Percentiles rank a stretch among this genome's conserved stretches.
Evolutionary conservation across 345 rosid species (phyloP).

Genomic region (Angophora floribunda): DNA sequence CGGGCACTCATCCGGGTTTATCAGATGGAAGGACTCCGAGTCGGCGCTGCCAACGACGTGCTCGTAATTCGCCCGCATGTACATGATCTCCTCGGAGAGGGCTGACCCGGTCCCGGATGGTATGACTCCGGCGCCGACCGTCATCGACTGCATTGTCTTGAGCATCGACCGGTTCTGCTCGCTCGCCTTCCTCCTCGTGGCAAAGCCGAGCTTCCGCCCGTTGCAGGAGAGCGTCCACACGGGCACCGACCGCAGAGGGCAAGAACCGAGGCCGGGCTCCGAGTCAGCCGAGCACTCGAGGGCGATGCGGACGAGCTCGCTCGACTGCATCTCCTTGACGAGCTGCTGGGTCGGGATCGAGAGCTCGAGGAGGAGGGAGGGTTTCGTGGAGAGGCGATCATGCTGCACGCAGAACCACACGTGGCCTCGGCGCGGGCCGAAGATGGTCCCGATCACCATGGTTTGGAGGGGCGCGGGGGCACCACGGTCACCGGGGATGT

Average conservation of each 20-base stretch:
- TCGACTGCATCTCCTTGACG: constrained; percentile 59
- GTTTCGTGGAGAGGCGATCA: constrained; percentile 61
- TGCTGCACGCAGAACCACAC: constrained; percentile 87
- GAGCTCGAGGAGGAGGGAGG: constrained; percentile 72
- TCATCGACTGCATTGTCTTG: constrained; percentile 63
- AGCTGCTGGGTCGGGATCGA: constrained; percentile 53
- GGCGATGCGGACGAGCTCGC: constrained; percentile 67
- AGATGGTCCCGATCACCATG: constrained; percentile 78
- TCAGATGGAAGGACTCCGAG: constrained; percentile 79
- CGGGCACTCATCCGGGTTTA: constrained; percentile 53
- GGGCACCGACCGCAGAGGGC: constrained; percentile 57
- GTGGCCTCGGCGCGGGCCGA: constrained; percentile 73
- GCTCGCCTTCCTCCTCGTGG: constrained; percentile 36
- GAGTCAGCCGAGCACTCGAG: constrained; percentile 33
- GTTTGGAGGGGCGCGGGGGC: constrained; percentile 58
- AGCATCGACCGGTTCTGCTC: constrained; percentile 42
- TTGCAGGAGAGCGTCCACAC: constrained; percentile 68
- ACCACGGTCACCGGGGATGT: background rate
- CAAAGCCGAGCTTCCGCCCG: constrained; percentile 54
- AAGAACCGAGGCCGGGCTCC: constrained; percentile 33
- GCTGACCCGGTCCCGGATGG: constrained; percentile 40
- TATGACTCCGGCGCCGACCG: constrained; percentile 76
- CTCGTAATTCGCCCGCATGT: constrained; percentile 83
- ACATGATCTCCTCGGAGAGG: constrained; percentile 56
- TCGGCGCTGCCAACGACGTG: constrained; percentile 63